Evolutionary conservation across 164 flowering plant species (phyloP).

Genomic region (Cinnamomum micranthum): DNA sequence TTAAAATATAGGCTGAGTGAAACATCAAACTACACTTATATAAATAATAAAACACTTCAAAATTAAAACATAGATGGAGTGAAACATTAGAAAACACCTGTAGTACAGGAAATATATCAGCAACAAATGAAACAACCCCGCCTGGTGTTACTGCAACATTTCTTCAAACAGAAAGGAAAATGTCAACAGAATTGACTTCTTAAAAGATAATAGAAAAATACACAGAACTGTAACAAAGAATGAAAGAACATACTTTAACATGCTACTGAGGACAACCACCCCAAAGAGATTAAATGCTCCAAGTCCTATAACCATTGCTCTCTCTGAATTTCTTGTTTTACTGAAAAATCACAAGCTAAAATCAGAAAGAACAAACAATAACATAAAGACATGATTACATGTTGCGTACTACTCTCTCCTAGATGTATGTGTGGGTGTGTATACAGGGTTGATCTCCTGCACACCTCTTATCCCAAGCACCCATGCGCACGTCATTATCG

Average conservation of each 20-base stretch:
- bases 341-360: slow-evolving; percentile 37
- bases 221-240: neutral
- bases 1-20: too few species aligned
- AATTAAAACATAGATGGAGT: neutral
- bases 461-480: too few species aligned
- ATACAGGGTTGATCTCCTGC: too few species aligned
- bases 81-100: slow-evolving; percentile 54
- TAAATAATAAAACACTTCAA: neutral
- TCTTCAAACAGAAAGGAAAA: slow-evolving; percentile 41
- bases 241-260: slow-evolving; percentile 63
- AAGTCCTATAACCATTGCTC: slow-evolving; percentile 84
- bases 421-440: too few species aligned
- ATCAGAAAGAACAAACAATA: too few species aligned
- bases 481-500: too few species aligned
- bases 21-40: neutral
- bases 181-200: slow-evolving; percentile 14
- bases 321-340: slow-evolving; percentile 66
- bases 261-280: slow-evolving; percentile 71
- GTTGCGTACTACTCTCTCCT: too few species aligned
- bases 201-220: neutral
- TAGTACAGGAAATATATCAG: slow-evolving; percentile 82
- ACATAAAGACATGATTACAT: too few species aligned
- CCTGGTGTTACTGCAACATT: slow-evolving; percentile 42
- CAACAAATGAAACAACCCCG: slow-evolving; percentile 73
- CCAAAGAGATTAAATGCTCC: slow-evolving; percentile 93